Evolutionary conservation across 202 grass and related monocot species (phyloP).

Genomic region (Carex arenaria): DNA sequence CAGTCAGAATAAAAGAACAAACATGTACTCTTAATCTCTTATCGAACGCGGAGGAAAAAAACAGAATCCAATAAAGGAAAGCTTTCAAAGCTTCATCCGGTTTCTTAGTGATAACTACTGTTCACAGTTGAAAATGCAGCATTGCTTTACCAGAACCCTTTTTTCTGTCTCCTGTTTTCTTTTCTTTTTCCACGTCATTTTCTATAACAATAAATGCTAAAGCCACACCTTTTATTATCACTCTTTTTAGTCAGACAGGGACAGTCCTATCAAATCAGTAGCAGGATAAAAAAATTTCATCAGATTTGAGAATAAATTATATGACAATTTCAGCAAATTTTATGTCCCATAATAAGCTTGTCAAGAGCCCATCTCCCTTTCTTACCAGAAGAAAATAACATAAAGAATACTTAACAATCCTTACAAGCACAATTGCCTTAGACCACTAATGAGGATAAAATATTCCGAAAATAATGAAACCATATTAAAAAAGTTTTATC

Average conservation of each 20-base stretch:
- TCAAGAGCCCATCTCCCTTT: too few species aligned
- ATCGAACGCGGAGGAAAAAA: not conserved
- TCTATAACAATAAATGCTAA: not conserved
- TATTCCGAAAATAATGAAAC: too few species aligned
- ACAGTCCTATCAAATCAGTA: not conserved
- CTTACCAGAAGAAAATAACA: too few species aligned
- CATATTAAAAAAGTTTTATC: too few species aligned
- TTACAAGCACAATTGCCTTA: too few species aligned
- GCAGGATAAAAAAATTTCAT: not conserved
- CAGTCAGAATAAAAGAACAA: not conserved
- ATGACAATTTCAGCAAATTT: not conserved
- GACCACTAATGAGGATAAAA: too few species aligned
- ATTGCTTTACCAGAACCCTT: not conserved
- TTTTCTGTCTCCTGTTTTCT: not conserved
- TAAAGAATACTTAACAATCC: too few species aligned
- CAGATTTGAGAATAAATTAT: not conserved
- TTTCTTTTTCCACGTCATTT: conserved; percentile 2
- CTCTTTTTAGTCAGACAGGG: not conserved
- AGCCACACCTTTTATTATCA: not conserved
- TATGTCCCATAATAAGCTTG: too few species aligned
- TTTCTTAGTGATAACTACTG: not conserved
- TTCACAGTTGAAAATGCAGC: conserved; percentile 11
- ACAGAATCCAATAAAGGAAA: conserved; percentile 10
- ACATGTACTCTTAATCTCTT: not conserved
- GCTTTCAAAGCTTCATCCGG: not conserved